Evolutionary conservation across 768 basidiomycete species (phyloP), one percentile per base, ranked within the genome.

Genomic region (Terana coerulea): DNA sequence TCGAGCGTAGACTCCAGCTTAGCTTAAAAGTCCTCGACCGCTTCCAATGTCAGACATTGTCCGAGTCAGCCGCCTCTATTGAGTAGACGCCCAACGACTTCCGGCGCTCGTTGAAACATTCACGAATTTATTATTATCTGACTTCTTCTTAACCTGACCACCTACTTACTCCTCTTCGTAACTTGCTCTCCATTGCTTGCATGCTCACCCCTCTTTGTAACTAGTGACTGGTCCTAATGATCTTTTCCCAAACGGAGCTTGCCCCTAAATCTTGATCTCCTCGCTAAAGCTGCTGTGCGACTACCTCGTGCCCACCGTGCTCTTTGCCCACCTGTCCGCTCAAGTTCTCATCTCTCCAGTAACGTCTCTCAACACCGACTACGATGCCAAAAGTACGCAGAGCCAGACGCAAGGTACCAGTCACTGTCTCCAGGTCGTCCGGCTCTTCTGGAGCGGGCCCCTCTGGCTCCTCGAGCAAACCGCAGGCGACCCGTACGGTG

Each of bases 401-500:
- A 35, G 68, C 65, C 51, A 79, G 71, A 61, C 72, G 71, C 56
- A 81, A 79, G 54, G 55, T 53, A 14, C 77, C 79, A 1, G 60
- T 81, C 15, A 80, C 78, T 1, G 33, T 51, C 26, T 53, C 55
- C 11, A 49, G 26, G 9, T 28, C 49, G 21, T 56, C 52, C 8
- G 48, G 35, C 7, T 54, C 43, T 15, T 54, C 57, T 36, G 53
- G 55, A 10, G 54, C 52, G 22, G 49, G 43, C 19, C 54, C 57
- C 25, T 58, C 60, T 40, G 55, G 57, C 26, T 69, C 73, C 8
- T 81, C 83, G 21, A 76, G 71, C 55, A 83, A 73, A 52, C 75
- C 82, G 0, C 72, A 78, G 54, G 76, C 82, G 21, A 89, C 83
- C 39, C 80, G 91, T 53, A 76, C 78, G 7, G 69, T 85, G 55